A percentile compares a stretch with the other conserved stretches of the same genome.
Evolutionary conservation across 2,329 filamentous ascomycete species (phyloP).

Genomic region (Talaromyces funiculosus): DNA sequence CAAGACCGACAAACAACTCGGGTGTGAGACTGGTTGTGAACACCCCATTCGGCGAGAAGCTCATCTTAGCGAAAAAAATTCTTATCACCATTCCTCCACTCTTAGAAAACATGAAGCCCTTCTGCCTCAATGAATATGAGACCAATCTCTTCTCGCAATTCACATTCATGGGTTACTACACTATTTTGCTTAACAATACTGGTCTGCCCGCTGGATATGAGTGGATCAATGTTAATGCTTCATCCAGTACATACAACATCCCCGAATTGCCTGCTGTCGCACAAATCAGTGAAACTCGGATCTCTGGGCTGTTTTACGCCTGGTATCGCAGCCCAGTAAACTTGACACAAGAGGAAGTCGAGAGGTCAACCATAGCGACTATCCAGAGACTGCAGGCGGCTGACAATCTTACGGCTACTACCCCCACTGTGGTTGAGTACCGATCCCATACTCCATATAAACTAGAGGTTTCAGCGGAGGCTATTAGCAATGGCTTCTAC

Average conservation of each 20-base stretch:
- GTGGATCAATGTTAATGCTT: not conserved
- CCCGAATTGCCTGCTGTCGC: not conserved
- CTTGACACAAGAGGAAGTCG: not conserved
- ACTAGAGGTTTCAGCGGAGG: slow-evolving; percentile 22
- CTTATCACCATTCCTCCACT: not conserved
- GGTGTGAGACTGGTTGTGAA: not conserved
- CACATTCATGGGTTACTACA: not conserved
- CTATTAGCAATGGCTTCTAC: slow-evolving; percentile 39
- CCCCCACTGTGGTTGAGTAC: not conserved
- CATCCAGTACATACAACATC: not conserved
- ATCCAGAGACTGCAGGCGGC: not conserved
- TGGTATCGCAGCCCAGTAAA: not conserved
- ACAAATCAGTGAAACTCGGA: not conserved
- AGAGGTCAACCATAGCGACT: not conserved
- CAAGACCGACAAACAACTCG: not conserved
- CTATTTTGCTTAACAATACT: not conserved
- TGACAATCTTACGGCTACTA: not conserved
- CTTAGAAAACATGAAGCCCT: not conserved
- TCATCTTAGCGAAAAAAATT: not conserved
- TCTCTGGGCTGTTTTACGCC: not conserved
- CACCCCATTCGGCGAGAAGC: not conserved
- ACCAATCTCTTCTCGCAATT: not conserved
- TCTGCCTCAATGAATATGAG: not conserved
- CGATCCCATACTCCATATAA: not conserved
- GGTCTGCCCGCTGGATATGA: not conserved